These are phyloP conservation scores for Pythium guiyangense DNA, from an alignment of 352 stramenopile species.

Conservation along the genomic window DNA sequence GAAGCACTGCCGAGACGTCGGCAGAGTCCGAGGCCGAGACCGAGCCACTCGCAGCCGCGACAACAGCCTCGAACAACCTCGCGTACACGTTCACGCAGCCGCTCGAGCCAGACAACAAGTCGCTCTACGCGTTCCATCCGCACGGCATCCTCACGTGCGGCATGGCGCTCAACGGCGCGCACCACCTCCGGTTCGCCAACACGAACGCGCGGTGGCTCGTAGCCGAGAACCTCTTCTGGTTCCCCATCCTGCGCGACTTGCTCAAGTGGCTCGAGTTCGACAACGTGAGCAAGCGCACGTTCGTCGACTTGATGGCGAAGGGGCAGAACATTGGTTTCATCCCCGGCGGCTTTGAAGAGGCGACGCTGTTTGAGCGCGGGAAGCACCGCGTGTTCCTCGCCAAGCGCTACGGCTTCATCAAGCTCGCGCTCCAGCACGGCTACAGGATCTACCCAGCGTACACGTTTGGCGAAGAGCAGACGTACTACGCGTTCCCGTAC, in stretches of 20 bases:
- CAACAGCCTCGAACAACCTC: neutral
- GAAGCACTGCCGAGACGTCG: conserved; percentile 6
- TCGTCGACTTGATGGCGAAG: conserved; percentile 42
- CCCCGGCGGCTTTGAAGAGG: conserved; percentile 94
- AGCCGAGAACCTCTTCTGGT: conserved; percentile 61
- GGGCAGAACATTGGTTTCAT: conserved; percentile 74
- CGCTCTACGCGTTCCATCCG: conserved; percentile 57
- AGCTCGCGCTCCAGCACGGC: conserved; percentile 88
- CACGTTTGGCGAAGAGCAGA: no score
- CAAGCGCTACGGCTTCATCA: conserved; percentile 91
- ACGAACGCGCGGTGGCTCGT: conserved; percentile 58
- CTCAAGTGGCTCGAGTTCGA: conserved; percentile 65
- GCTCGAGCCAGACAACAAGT: conserved; percentile 27
- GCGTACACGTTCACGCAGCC: conserved; percentile 24
- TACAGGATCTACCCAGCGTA: conserved; percentile 86
- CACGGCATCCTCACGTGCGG: conserved; percentile 61
- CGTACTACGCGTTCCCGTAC: no score
- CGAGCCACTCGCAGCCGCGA: neutral
- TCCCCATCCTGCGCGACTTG: conserved; percentile 63
- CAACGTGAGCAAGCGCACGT: conserved; percentile 42
- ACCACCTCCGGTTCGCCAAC: conserved; percentile 42
- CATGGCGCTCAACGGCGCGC: conserved; percentile 49
- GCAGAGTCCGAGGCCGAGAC: conserved; percentile 4
- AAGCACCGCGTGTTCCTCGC: conserved; percentile 91
- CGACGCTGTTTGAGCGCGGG: conserved; percentile 76